Evolutionary conservation across 1,139 yeast genomes (phyloP), one percentile per base, ranked within the genome.

Genomic region (Yarrowia galli): DNA sequence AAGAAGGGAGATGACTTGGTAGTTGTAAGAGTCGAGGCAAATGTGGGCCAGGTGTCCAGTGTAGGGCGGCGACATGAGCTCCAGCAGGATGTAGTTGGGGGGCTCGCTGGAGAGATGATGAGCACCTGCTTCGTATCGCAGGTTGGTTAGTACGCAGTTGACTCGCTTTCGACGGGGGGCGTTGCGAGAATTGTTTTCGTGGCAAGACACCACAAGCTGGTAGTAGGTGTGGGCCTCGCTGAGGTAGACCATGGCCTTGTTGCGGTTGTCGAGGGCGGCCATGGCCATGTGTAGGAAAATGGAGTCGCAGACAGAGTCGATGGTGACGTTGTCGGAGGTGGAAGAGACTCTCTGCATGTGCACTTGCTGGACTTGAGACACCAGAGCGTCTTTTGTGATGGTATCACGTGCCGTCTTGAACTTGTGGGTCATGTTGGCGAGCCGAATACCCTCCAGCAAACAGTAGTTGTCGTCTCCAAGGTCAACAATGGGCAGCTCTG

Each of bases 161-260:
- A 54, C 61, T 40, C 61, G 46, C 35, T 54, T 54, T 12, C 61
- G 18, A 2, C 61, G 61, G 18, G 61, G 61, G 36, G 61, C 61
- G 61, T 54, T 54, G 36, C 36, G 46, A 25, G 46, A 54, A n/a
- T 12, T 25, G 18, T n/a, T n/a, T n/a, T 54, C 36, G 42, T 38
- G 46, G 46, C 46, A 25, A 10, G 45, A 53, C 32, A 38, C 40
- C 32, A 28, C 48, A 20, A 54, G 36, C 23, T 54, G 46, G 36
- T 40, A 54, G 46, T 54, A 54, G 36, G 61, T 40, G 36, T 54
- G 61, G 36, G 61, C 61, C 46, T 54, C 61, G 46, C 61, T 54
- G 48, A 54, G 61, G 18, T 54, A 54, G 36, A 54, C 61, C 61
- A 54, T 54, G 46, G 61, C 61, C 61, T 54, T 54, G 61, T 54